Evolutionary conservation across 2,329 filamentous ascomycete genomes (phyloP).

Genomic region (Trichoderma sp.): DNA sequence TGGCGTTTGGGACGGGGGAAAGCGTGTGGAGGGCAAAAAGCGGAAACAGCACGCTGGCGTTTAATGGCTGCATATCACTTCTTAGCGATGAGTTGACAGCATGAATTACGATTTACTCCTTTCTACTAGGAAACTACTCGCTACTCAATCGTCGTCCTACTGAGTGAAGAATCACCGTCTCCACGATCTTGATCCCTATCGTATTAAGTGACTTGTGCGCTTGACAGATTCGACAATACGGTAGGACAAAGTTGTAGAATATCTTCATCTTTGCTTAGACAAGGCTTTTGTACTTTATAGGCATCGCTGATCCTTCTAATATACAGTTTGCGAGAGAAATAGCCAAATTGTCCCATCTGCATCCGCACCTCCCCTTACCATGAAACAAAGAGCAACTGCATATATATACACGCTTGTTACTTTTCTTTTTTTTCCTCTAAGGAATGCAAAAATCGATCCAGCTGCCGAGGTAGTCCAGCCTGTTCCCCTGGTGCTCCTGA

Average conservation of each 20-base stretch:
- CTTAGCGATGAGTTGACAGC: not conserved
- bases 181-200: no score
- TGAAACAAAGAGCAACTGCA: not conserved
- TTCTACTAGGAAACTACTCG: not conserved
- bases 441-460: constrained; percentile 87
- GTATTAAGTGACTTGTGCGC: no score
- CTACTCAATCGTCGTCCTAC: not conserved
- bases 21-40: not conserved
- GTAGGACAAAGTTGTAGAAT: not conserved
- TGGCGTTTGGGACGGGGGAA: constrained; percentile 24
- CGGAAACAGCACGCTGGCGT: constrained; percentile 16
- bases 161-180: no score
- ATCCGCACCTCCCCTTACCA: no score
- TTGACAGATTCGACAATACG: no score
- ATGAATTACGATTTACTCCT: constrained; percentile 12
- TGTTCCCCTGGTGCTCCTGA: constrained; percentile 62
- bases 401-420: no score
- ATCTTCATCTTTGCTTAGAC: not conserved
- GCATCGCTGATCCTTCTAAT: not conserved
- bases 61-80: not conserved
- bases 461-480: constrained; percentile 78
- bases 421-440: constrained; percentile 36
- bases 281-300: not conserved
- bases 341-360: not conserved
- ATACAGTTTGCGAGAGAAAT: constrained; percentile 4